A percentile compares a stretch with the other conserved stretches of the same genome.
Conservation (phyloP, 1,284 basidiomycete genomes). For the Lignosus rhinocerotis region DNA sequence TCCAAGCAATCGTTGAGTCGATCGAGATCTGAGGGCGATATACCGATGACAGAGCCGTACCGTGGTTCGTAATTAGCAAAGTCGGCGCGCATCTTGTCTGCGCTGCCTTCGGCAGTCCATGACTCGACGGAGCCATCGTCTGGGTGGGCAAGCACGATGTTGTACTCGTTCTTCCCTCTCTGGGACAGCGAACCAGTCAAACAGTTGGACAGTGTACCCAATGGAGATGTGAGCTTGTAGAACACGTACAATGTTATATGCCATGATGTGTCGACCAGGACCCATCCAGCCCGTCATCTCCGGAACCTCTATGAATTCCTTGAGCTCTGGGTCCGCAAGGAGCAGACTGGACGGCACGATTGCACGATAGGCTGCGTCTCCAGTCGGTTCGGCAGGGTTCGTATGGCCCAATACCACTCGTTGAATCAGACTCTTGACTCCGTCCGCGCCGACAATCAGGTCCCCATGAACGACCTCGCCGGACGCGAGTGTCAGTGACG, state of each 20-base stretch:
- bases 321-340: conserved; percentile 50
- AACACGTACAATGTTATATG: conserved; percentile 41
- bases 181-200: conserved; percentile 8
- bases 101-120: conserved; percentile 46
- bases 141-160: conserved; percentile 45
- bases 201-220: no score
- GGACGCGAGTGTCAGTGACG: conserved; percentile 37
- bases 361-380: conserved; percentile 53
- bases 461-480: conserved; percentile 43
- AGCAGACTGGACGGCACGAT: conserved; percentile 48
- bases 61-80: conserved; percentile 47
- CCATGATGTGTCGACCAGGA: conserved; percentile 43
- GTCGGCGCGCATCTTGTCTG: conserved; percentile 45
- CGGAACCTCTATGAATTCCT: conserved; percentile 39
- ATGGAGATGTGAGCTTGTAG: no score
- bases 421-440: conserved; percentile 53
- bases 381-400: conserved; percentile 43
- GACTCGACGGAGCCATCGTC: conserved; percentile 47
- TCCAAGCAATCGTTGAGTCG: no score
- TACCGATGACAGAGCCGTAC: conserved; percentile 23
- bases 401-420: conserved; percentile 40
- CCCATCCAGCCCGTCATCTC: conserved; percentile 48
- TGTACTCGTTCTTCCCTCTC: conserved; percentile 43
- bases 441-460: conserved; percentile 46
- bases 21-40: no score